These are phyloP conservation scores for Fragaria nilgerrensis DNA, from an alignment of 306 rosid genomes.

Conservation along the genomic window DNA sequence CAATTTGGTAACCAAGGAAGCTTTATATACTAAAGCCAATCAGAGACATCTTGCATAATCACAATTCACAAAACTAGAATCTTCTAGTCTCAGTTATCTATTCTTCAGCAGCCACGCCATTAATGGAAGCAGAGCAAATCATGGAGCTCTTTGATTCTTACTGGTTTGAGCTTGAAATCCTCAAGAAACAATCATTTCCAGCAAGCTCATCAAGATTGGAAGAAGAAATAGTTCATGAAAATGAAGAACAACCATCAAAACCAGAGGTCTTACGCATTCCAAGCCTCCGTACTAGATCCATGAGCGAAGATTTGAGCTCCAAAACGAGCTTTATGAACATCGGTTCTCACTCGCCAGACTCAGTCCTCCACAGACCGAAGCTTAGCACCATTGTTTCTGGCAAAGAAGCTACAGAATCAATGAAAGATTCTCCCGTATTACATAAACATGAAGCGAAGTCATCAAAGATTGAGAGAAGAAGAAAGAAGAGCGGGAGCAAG, in stretches of 20 bases:
- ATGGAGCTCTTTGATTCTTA: slow-evolving; percentile 54
- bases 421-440: slow-evolving; percentile 12
- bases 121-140: slow-evolving; percentile 63
- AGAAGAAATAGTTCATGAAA: slow-evolving; percentile 31
- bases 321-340: slow-evolving; percentile 35
- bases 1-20: slow-evolving; percentile 20
- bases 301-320: slow-evolving; percentile 62
- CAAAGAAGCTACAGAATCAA: slow-evolving; percentile 37
- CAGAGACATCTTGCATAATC: not conserved
- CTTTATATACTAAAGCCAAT: not conserved
- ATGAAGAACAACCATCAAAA: slow-evolving; percentile 21
- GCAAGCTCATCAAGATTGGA: slow-evolving; percentile 26
- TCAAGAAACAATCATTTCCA: slow-evolving; percentile 30
- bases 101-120: slow-evolving; percentile 21
- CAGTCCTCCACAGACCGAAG: slow-evolving; percentile 40
- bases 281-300: slow-evolving; percentile 46
- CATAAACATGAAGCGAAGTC: not conserved
- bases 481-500: slow-evolving; percentile 52
- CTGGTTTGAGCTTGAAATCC: slow-evolving; percentile 54
- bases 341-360: slow-evolving; percentile 45
- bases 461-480: slow-evolving; percentile 19
- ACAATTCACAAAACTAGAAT: not conserved
- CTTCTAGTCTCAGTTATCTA: slow-evolving; percentile 2
- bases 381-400: slow-evolving; percentile 52
- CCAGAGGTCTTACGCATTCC: slow-evolving; percentile 31